Base-by-base conservation (phyloP, 495 filamentous ascomycete species). In the Aspergillus incahuasiensis region DNA sequence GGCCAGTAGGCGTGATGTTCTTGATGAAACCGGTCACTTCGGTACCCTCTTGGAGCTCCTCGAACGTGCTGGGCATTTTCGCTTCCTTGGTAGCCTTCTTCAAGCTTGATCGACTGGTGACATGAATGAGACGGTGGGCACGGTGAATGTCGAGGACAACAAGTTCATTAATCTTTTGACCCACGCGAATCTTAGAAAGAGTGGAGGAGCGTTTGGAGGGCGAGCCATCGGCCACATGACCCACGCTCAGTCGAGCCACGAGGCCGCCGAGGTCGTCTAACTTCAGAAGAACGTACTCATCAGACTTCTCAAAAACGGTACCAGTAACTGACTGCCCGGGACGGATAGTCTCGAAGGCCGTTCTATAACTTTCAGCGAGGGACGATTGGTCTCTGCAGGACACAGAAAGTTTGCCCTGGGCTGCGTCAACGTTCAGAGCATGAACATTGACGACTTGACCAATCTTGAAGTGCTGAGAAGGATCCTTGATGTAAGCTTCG, bases 371-470 rank as follows among this genome's bases (percentile, higher is more conserved):
- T 11, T 86, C 76, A 15, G 85, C 86, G 62, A 91, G 91, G 0
- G 80, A 78, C 15, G 82, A 82, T 3, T 89, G 88, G 58, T 95
- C 90, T 74, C 92, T 96, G 81, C 95, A 97, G 34, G 92, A 95
- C 41, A 98, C 89, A 41, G 86, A 84, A 62, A 98, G 82, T 60
- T 86, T 85, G 55, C 76, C 74, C 38, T 80, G 79, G 46, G 85
- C 78, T 0, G 81, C 70, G 69, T 96, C 86, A 34, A 97, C 85
- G 57, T 85, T 87, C 40, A 94, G 60, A 19, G 94, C 84, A 60
- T 89, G 86, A 30, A 96, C 87, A 69, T 82, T 95, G 57, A 98
- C 86, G 16, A 94, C 91, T 66, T 98, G 94, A 1, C 95, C 94
- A 7, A 82, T 72, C 30, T 86, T 82, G 72, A 98, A 98, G 66